phyloP scores from a whole-genome alignment of 2,329 filamentous ascomycete genomes.

The Penicillium glabrum region DNA sequence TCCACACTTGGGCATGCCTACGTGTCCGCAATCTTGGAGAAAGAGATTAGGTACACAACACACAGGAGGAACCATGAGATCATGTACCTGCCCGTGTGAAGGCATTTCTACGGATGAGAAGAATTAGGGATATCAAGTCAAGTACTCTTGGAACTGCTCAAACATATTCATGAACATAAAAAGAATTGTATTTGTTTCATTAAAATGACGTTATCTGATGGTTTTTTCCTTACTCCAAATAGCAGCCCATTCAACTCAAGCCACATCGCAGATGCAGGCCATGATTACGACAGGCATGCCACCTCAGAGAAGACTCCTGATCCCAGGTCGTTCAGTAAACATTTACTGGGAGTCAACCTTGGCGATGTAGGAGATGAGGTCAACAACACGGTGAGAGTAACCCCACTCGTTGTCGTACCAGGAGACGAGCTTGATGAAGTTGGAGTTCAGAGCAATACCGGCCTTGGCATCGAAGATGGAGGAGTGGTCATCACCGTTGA shows the following conservation, averaged over 20 bases:
- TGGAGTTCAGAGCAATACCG: conserved; percentile 95
- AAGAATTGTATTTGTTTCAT: conserved; percentile 25
- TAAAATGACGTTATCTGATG: conserved; percentile 26
- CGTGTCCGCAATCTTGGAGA: no score
- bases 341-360: conserved; percentile 64
- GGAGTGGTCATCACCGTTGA: conserved; percentile 89
- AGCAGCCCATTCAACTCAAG: neutral
- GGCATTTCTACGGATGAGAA: no score
- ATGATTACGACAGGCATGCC: conserved; percentile 7
- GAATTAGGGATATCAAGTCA: no score
- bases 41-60: no score
- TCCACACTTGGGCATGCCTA: no score
- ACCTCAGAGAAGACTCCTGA: conserved; percentile 37
- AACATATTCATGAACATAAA: conserved; percentile 13
- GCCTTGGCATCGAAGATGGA: conserved; percentile 99
- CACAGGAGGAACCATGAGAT: no score
- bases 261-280: neutral
- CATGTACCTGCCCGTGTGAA: no score
- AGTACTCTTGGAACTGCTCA: neutral
- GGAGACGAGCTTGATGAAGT: conserved; percentile 97
- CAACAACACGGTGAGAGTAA: conserved; percentile 93
- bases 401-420: conserved; percentile 99
- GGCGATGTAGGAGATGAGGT: conserved; percentile 74
- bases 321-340: conserved; percentile 33
- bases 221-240: conserved; percentile 16